Evolutionary conservation across 2,329 filamentous ascomycete genomes (phyloP).

Genomic region (Harringtonia aguacate): DNA sequence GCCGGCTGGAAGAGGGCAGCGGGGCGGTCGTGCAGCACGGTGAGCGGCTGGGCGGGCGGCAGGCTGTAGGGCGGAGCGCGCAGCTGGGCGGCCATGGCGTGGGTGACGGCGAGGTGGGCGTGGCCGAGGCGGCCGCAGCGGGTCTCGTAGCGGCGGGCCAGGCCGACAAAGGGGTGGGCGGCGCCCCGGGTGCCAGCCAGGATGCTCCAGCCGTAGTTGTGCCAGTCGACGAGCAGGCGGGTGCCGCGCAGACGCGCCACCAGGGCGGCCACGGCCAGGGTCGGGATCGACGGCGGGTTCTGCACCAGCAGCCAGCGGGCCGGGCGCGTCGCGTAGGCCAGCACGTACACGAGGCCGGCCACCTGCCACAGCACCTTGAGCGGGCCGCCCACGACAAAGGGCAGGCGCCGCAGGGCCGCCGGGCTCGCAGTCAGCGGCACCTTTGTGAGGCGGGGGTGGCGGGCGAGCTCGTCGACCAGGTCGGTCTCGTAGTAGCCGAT

Average conservation of each 20-base stretch:
- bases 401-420: slow-evolving; percentile 51
- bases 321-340: slow-evolving; percentile 66
- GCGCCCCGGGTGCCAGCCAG: slow-evolving; percentile 51
- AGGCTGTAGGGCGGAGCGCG: slow-evolving; percentile 53
- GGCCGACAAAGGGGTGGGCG: slow-evolving; percentile 61
- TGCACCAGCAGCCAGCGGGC: slow-evolving; percentile 69
- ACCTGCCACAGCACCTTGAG: slow-evolving; percentile 82
- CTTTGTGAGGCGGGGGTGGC: slow-evolving; percentile 59
- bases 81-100: slow-evolving; percentile 75
- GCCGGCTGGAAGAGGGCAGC: slow-evolving; percentile 72
- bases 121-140: slow-evolving; percentile 56
- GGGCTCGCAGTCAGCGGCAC: slow-evolving; percentile 61
- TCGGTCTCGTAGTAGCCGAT: slow-evolving; percentile 85
- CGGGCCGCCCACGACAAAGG: slow-evolving; percentile 70
- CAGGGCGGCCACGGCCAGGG: slow-evolving; percentile 63
- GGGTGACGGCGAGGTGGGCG: slow-evolving; percentile 77
- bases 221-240: slow-evolving; percentile 87
- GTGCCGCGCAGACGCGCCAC: slow-evolving; percentile 70
- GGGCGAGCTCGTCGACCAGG: slow-evolving; percentile 64
- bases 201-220: slow-evolving; percentile 97
- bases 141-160: slow-evolving; percentile 71
- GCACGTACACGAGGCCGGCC: slow-evolving; percentile 55
- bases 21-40: slow-evolving; percentile 78
- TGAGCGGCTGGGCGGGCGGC: slow-evolving; percentile 43
- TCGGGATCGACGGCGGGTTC: slow-evolving; percentile 93